Percentiles rank a stretch among this genome's conserved stretches.
Conservation (phyloP, 345 rosid species). For the Lepidium aucheri region DNA sequence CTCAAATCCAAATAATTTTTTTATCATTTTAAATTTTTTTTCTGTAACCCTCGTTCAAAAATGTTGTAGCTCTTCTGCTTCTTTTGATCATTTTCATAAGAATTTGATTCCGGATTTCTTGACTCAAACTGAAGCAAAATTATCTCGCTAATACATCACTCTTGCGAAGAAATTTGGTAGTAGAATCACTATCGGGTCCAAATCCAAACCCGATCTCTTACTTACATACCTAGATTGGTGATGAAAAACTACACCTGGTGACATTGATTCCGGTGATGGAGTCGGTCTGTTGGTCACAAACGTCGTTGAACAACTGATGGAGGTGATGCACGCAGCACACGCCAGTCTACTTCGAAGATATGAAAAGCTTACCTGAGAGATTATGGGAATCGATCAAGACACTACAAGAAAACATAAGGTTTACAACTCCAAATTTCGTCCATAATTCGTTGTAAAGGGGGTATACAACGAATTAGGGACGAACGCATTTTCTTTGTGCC, state of each 20-base stretch:
- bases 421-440: too few species aligned
- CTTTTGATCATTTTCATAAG: not conserved
- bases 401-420: too few species aligned
- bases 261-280: conserved; percentile 90
- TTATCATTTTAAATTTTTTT: not conserved
- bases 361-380: conserved; percentile 75
- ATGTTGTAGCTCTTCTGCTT: conserved; percentile 8
- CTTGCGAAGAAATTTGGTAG: too few species aligned
- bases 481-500: too few species aligned
- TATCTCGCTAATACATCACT: too few species aligned
- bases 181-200: conserved; percentile 14
- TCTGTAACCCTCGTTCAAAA: not conserved
- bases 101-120: not conserved
- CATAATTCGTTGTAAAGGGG: too few species aligned
- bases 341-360: conserved; percentile 83
- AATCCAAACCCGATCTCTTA: conserved; percentile 54
- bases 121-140: too few species aligned
- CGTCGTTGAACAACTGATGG: conserved; percentile 86
- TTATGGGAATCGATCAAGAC: too few species aligned
- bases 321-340: conserved; percentile 68
- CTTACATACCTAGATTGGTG: conserved; percentile 98
- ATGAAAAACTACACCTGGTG: conserved; percentile 68
- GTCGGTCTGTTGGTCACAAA: conserved; percentile 83
- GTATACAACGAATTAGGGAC: too few species aligned
- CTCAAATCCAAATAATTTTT: too few species aligned